A percentile compares a stretch with the other conserved stretches of the same genome.
Evolutionary conservation across 257 asterid genomes (phyloP).

Genomic region (Handroanthus guayacan): DNA sequence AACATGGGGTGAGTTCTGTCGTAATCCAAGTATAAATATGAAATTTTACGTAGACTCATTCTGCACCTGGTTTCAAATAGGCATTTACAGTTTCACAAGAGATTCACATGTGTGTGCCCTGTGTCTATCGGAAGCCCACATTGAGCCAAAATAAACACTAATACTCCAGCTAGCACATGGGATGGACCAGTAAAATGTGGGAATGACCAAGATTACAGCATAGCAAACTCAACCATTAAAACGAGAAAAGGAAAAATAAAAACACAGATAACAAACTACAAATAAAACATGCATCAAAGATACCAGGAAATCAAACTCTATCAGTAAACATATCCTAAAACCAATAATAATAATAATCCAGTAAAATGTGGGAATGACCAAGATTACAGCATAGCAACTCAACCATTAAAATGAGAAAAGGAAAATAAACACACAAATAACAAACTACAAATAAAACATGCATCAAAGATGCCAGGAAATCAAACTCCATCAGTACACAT

Average conservation of each 20-base stretch:
- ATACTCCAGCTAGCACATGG: constrained; percentile 24
- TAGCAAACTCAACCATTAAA: constrained; percentile 25
- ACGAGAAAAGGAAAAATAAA: too few species aligned
- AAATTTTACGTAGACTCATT: neutral
- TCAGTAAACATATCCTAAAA: neutral
- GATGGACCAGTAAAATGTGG: constrained; percentile 2
- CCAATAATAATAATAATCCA: too few species aligned
- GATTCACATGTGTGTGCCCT: neutral
- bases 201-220: constrained; percentile 18
- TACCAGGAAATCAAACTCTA: neutral
- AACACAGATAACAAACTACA: constrained; percentile 6
- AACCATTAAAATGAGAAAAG: neutral
- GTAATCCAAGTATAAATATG: neutral
- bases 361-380: constrained; percentile 4
- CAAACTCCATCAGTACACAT: neutral
- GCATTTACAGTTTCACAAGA: neutral
- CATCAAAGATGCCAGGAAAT: neutral
- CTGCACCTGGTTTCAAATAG: neutral
- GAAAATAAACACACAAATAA: neutral
- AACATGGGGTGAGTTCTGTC: neutral
- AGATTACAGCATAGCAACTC: constrained; percentile 26
- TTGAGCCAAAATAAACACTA: constrained; percentile 25
- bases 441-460: neutral
- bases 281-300: neutral
- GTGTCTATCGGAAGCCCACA: neutral